Evolutionary conservation across 2,329 filamentous ascomycete genomes (phyloP), one percentile per base, ranked within the genome.

Genomic region (Juglanconis oblonga): DNA sequence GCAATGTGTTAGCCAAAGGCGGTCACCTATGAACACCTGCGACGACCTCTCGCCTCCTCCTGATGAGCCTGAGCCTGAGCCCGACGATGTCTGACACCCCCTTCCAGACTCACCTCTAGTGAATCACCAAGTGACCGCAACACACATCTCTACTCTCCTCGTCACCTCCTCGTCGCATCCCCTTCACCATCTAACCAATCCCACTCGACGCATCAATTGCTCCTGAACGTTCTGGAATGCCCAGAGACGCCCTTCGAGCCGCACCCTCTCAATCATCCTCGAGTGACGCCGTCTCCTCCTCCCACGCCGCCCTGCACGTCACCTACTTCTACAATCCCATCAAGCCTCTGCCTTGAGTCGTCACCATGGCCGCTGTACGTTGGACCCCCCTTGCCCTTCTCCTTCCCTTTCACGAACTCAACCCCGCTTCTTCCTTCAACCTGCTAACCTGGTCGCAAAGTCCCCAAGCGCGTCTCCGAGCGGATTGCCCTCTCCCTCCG

Each of bases 301-400:
- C 35, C 52, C 31, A 17, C 40, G 55, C 40, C 48, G 36, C 10
- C 11, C 53, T 35, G 48, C 62, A 36, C 52, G 55, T 58, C 55
- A 40, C 55, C 35, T 58, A 32, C 36, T 62, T 47, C 50, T 52
- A 55, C 52, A 56, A 55, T 13, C 42, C 31, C 24, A 17, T 38
- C n/a, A 51, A 56, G 50, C 35, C 55, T 33, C 51, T 47, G 29
- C 53, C 53, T 40, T 55, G 7, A 47, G n/a, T 45, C 50, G 52
- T 64, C 68, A 74, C 58, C 56, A 77, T 77, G 75, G 70, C 74
- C 61, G 67, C 72, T 61, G 74, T 77, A 75, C 61, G 72, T 72
- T 63, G 68, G 33, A 33, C 53, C 56, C 56, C 58, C 42, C 47
- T 56, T 10, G 38, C n/a, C 48, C 49, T 35, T 52, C 8, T 36